These are phyloP conservation scores for Pinus albicaulis DNA, from an alignment of 75 land plant species.

Conservation along the genomic window DNA sequence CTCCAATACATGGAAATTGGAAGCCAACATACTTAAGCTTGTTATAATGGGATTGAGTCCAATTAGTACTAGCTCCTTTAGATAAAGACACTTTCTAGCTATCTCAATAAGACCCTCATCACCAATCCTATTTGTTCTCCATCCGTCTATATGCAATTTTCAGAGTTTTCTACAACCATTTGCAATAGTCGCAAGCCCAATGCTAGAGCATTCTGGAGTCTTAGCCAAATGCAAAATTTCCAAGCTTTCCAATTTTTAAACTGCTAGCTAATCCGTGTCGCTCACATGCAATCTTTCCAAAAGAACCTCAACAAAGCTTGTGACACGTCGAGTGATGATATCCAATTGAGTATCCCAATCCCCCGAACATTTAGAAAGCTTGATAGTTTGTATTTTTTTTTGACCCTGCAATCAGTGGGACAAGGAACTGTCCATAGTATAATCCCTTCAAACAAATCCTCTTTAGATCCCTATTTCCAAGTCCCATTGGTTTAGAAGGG, in stretches of 20 bases:
- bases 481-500: constrained; percentile 18
- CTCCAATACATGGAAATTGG: constrained; percentile 36
- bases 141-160: constrained; percentile 36
- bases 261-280: constrained; percentile 27
- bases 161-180: constrained; percentile 30
- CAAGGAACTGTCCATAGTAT: constrained; percentile 27
- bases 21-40: constrained; percentile 32
- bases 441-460: constrained; percentile 35
- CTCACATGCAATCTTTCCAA: constrained; percentile 25
- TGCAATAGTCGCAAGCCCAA: constrained; percentile 36
- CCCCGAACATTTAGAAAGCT: constrained; percentile 17
- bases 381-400: constrained; percentile 26
- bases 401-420: constrained; percentile 38
- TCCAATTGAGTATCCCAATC: constrained; percentile 36
- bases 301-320: constrained; percentile 35
- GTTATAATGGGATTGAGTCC: constrained; percentile 24
- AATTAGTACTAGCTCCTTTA: constrained; percentile 44
- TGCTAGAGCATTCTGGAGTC: constrained; percentile 39
- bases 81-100: constrained; percentile 28
- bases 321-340: constrained; percentile 18
- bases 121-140: constrained; percentile 29
- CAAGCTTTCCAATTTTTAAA: constrained; percentile 26
- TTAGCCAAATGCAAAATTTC: constrained; percentile 36
- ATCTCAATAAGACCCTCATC: constrained; percentile 41
- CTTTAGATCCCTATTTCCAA: constrained; percentile 17